These are phyloP conservation scores for Botrytis deweyae DNA, from an alignment of 2,329 filamentous ascomycete species.

Conservation along the genomic window DNA sequence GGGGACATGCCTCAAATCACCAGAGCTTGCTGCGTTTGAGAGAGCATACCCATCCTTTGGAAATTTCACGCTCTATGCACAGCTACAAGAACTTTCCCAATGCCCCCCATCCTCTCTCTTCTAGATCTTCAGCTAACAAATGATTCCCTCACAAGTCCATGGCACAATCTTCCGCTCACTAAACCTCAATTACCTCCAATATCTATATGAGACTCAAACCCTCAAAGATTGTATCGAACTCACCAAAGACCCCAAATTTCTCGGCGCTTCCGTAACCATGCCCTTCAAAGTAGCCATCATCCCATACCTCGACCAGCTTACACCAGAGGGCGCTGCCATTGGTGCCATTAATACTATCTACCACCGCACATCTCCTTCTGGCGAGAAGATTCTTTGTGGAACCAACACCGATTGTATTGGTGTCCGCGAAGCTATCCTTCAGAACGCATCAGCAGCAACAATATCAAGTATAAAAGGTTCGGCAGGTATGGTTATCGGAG, in stretches of 20 bases:
- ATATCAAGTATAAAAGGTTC: constrained; percentile 52
- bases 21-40: not conserved
- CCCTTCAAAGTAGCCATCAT: constrained; percentile 79
- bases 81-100: not conserved
- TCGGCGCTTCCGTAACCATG: constrained; percentile 76
- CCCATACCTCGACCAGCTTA: constrained; percentile 69
- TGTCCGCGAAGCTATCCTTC: constrained; percentile 68
- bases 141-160: constrained; percentile 49
- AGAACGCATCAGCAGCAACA: constrained; percentile 50
- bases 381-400: constrained; percentile 54
- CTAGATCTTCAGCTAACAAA: not conserved
- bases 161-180: constrained; percentile 53
- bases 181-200: constrained; percentile 51
- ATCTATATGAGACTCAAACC: constrained; percentile 53
- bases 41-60: not conserved
- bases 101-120: not conserved
- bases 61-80: not conserved
- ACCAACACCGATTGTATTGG: constrained; percentile 82
- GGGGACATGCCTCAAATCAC: not conserved
- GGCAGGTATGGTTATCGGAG: constrained; percentile 72
- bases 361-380: constrained; percentile 47
- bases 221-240: constrained; percentile 51
- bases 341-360: constrained; percentile 82
- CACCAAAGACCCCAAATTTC: constrained; percentile 58
- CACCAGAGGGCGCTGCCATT: constrained; percentile 68